Base-by-base conservation (phyloP, 345 rosid species). In the Heritiera littoralis region DNA sequence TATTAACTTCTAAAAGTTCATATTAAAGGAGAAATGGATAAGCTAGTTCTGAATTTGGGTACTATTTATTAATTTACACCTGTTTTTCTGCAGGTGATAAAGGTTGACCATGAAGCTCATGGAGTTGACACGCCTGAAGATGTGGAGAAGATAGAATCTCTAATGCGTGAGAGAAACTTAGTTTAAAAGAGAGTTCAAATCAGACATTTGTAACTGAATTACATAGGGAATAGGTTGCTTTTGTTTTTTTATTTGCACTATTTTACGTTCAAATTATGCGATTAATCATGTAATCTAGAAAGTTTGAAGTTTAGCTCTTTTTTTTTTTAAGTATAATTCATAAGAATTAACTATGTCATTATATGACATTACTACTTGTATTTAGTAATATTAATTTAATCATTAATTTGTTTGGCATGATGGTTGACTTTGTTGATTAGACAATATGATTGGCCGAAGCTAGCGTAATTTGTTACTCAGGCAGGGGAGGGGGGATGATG, bases 21-120 rank as follows among this genome's bases (percentile, higher is more conserved):
- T 49, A 14, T 49, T 13, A 13, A 13, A 66, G 43, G 51, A 40
- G 13, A 18, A 66, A 40, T 9, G 32, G 32, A 40, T 30, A n/a
- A 43, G 32, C 3, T 7, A n/a, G 5, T 70, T 8, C 12, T 6
- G 3, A 17, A 66, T 23, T 46, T 32, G 43, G 7, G 1, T 63
- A 13, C 3, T 35, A 35, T 35, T 35, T 66, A 17, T 15, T 14
- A 9, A 49, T 23, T 14, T 38, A 7, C 51, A 7, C 18, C 30
- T 76, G 28, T 51, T 67, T 59, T 74, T 60, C 35, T 77, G 81
- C 88, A 96, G 97, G 97, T 96, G 28, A 96, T 96, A 70, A 94
- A 92, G 86, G 97, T 96, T 35, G 93, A 94, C 30, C 95, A 93
- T 38, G 97, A 93, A 71, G 98, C 97, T 67, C 98, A 95, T 49